Base-by-base conservation (phyloP, 208 protist genomes). In the Trypanosoma boissoni region DNA sequence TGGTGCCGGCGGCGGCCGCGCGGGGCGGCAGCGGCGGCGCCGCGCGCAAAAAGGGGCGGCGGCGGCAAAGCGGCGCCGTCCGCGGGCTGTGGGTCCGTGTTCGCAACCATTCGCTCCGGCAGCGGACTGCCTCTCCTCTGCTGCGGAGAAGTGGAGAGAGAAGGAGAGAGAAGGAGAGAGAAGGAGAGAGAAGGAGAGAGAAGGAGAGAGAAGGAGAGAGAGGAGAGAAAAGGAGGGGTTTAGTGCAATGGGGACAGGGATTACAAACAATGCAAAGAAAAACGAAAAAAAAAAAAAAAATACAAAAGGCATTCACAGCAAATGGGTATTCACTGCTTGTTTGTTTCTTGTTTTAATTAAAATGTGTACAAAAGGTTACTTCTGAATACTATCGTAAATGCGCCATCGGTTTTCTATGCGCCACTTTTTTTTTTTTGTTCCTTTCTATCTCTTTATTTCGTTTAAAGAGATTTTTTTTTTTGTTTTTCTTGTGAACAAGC, bases 41-140 rank as follows among this genome's bases (percentile, higher is more conserved):
- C 68, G 10, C 59, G 58, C 23, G 54, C 50, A 46, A 74, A 74
- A 10, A 48, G 4, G 45, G 59, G 48, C 31, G 59, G 37, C 16
- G 54, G 43, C 51, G 69, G 39, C 23, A 64, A 20, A 12, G n/a
- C n/a, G n/a, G n/a, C n/a, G n/a, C n/a, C n/a, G n/a, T n/a, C n/a
- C n/a, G n/a, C n/a, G n/a, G n/a, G n/a, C n/a, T n/a, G n/a, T n/a
- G n/a, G n/a, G n/a, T n/a, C n/a, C n/a, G n/a, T n/a, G n/a, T n/a
- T n/a, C n/a, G n/a, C n/a, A n/a, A n/a, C n/a, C n/a, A n/a, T n/a
- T n/a, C n/a, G n/a, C n/a, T n/a, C n/a, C n/a, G n/a, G n/a, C n/a
- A n/a, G n/a, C n/a, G n/a, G n/a, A n/a, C n/a, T n/a, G n/a, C n/a
- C n/a, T n/a, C n/a, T n/a, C n/a, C n/a, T n/a, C n/a, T n/a, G n/a